These are phyloP conservation scores for Fusarium keratoplasticum DNA, from an alignment of 2,329 filamentous ascomycete species.

Conservation along the genomic window DNA sequence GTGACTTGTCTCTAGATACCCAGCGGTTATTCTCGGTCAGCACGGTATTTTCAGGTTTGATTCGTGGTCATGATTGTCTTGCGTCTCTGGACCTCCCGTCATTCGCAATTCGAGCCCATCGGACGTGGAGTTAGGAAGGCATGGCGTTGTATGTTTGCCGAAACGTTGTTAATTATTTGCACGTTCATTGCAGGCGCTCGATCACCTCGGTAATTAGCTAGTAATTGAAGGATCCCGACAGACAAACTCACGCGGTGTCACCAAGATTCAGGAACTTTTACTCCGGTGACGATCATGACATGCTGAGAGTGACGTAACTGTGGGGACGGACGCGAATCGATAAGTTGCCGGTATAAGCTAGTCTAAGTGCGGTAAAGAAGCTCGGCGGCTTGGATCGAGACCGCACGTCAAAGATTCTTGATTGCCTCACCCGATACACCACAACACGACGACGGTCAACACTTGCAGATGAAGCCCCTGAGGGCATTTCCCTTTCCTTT, in stretches of 20 bases:
- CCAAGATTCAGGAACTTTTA: conserved; percentile 2
- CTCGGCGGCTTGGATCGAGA: not conserved
- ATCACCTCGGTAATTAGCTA: conserved; percentile 10
- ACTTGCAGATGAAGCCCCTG: conserved; percentile 46
- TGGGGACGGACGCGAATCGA: conserved; percentile 33
- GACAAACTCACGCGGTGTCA: not conserved
- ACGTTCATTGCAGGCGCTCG: conserved; percentile 9
- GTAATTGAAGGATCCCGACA: conserved; percentile 25
- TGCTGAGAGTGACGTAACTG: conserved; percentile 23
- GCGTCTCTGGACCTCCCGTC: conserved; percentile 15
- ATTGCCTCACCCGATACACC: not conserved
- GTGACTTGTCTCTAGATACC: not conserved
- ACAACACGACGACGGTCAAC: not conserved
- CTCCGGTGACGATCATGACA: conserved; percentile 9
- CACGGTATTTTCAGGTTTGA: not conserved
- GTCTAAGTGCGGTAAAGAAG: conserved; percentile 6
- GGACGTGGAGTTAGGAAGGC: conserved; percentile 26
- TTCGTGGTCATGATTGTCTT: conserved; percentile 10
- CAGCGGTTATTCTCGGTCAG: not conserved
- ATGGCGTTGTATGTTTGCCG: conserved; percentile 28
- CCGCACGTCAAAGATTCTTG: conserved; percentile 6
- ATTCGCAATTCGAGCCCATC: conserved; percentile 18
- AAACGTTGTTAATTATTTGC: conserved; percentile 1
- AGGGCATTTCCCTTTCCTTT: conserved; percentile 72
- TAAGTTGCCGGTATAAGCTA: conserved; percentile 41